Conservation (phyloP, 805 yeast genomes). For the Ascoidea asiatica region DNA sequence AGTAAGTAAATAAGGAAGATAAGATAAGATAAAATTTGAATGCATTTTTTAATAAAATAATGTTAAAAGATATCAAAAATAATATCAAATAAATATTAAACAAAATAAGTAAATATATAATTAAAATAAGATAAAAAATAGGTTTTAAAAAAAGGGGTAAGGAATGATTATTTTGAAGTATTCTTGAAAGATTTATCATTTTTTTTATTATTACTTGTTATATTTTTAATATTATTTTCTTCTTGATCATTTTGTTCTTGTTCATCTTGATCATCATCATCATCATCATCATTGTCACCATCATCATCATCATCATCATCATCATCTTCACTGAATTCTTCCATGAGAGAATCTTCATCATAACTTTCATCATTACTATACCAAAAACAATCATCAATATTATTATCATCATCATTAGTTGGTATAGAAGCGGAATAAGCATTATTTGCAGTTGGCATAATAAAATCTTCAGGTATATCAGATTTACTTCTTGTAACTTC, state of each 20-base stretch:
- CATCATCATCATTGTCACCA: slow-evolving; percentile 21
- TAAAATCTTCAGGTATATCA: slow-evolving; percentile 79
- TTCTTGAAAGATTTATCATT: too few species aligned
- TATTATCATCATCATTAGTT: slow-evolving; percentile 29
- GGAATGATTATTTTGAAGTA: background rate
- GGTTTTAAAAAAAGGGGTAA: too few species aligned
- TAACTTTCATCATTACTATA: slow-evolving; percentile 63
- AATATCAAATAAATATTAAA: background rate
- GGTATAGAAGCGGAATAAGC: slow-evolving; percentile 30
- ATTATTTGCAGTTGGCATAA: slow-evolving; percentile 60
- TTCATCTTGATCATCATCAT: slow-evolving; percentile 33
- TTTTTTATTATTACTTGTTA: background rate
- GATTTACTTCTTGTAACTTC: slow-evolving; percentile 76
- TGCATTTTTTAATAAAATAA: background rate
- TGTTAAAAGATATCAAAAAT: background rate
- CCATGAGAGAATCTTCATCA: slow-evolving; percentile 35
- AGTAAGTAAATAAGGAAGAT: background rate
- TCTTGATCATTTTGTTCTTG: slow-evolving; percentile 22
- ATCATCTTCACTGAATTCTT: slow-evolving; percentile 40
- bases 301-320: slow-evolving; percentile 48
- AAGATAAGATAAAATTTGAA: background rate
- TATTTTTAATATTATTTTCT: background rate
- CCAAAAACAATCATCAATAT: slow-evolving; percentile 76
- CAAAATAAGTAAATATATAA: background rate
- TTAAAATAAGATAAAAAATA: background rate